These are phyloP conservation scores for Cubamyces lactineus DNA, from an alignment of 768 basidiomycete genomes.

Conservation along the genomic window DNA sequence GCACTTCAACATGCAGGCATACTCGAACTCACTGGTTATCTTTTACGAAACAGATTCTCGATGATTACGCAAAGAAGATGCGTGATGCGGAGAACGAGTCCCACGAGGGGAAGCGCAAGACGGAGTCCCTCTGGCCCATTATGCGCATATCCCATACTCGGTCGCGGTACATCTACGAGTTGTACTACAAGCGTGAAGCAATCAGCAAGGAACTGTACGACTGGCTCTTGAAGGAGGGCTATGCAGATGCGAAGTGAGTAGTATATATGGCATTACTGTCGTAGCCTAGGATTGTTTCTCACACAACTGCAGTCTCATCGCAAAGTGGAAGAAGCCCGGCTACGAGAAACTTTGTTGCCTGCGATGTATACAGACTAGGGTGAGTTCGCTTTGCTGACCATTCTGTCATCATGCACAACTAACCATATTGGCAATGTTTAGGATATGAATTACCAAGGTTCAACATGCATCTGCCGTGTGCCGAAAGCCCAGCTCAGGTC, in stretches of 20 bases:
- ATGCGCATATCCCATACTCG: slow-evolving; percentile 98
- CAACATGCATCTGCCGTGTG: slow-evolving; percentile 96
- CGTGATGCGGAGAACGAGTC: slow-evolving; percentile 98
- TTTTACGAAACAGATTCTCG: slow-evolving; percentile 68
- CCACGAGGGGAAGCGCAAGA: slow-evolving; percentile 97
- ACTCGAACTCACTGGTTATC: not conserved
- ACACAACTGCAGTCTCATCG: slow-evolving; percentile 69
- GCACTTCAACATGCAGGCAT: not conserved
- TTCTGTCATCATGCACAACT: not conserved
- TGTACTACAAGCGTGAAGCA: slow-evolving; percentile 98
- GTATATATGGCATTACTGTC: not conserved
- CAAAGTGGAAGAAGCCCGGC: slow-evolving; percentile 99
- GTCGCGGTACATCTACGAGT: slow-evolving; percentile 95
- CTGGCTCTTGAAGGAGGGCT: slow-evolving; percentile 95
- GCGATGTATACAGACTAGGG: slow-evolving; percentile 93
- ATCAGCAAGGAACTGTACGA: slow-evolving; percentile 93
- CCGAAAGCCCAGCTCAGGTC: slow-evolving; percentile 91
- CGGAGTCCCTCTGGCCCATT: slow-evolving; percentile 91
- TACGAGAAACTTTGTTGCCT: slow-evolving; percentile 99
- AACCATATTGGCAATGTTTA: slow-evolving; percentile 34
- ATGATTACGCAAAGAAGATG: slow-evolving; percentile 99
- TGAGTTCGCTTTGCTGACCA: slow-evolving; percentile 30
- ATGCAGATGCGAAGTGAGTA: slow-evolving; percentile 93
- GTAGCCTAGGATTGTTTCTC: not conserved
- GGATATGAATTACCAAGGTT: slow-evolving; percentile 99